Evolutionary conservation across 1,284 basidiomycete genomes (phyloP).

Genomic region (Inonotus obliquus): DNA sequence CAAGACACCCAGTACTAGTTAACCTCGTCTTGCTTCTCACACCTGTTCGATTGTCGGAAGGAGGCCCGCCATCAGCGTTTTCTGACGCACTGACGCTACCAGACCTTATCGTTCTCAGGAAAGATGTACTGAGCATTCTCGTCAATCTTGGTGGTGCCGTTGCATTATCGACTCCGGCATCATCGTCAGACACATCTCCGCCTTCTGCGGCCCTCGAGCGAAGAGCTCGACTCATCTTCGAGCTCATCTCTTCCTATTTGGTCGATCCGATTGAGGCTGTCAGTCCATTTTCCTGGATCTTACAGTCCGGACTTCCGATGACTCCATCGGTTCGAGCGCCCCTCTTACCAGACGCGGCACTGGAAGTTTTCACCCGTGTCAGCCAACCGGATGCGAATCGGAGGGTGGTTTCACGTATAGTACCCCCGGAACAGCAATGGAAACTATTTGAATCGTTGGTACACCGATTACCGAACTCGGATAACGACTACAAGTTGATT

Average conservation of each 20-base stretch:
- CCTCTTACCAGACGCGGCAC: constrained; percentile 64
- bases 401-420: constrained; percentile 56
- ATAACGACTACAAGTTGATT: constrained; percentile 71
- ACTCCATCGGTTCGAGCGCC: constrained; percentile 48
- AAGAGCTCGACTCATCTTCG: constrained; percentile 46
- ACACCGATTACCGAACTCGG: constrained; percentile 75
- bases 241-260: constrained; percentile 73
- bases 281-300: constrained; percentile 52
- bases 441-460: constrained; percentile 67
- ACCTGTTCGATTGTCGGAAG: constrained; percentile 36
- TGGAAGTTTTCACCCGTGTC: constrained; percentile 81
- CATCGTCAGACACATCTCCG: constrained; percentile 30
- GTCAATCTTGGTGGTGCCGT: constrained; percentile 58
- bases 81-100: constrained; percentile 59
- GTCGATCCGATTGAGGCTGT: constrained; percentile 65
- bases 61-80: constrained; percentile 39
- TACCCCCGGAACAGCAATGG: constrained; percentile 59
- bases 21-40: constrained; percentile 68
- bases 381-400: constrained; percentile 79
- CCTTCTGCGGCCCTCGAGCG: constrained; percentile 39
- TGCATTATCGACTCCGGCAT: constrained; percentile 36
- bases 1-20: constrained; percentile 60
- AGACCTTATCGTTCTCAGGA: constrained; percentile 72
- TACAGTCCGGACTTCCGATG: constrained; percentile 43
- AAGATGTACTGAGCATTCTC: constrained; percentile 74